phyloP scores from a whole-genome alignment of 1,284 basidiomycete species.

The Cerrena zonata region DNA sequence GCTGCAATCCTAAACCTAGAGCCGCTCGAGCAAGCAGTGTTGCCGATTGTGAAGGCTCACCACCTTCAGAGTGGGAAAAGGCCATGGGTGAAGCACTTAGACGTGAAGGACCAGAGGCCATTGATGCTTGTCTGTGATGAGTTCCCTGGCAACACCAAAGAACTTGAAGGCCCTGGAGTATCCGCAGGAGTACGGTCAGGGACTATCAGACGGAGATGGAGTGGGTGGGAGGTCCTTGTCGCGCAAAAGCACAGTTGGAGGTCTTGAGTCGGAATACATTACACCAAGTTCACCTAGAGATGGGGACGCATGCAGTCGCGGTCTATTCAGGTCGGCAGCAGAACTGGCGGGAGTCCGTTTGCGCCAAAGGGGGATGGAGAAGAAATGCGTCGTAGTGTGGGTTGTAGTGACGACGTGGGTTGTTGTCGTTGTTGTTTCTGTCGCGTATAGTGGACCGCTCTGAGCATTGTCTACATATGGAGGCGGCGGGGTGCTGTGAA shows the following conservation, averaged over 20 bases:
- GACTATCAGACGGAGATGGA: constrained; percentile 32
- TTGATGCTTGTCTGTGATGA: no score
- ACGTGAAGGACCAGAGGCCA: no score
- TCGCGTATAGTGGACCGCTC: background rate
- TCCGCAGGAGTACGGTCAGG: background rate
- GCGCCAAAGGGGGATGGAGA: constrained; percentile 61
- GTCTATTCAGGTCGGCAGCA: constrained; percentile 13
- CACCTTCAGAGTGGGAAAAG: background rate
- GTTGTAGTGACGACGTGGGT: constrained; percentile 10
- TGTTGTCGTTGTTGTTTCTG: constrained; percentile 5
- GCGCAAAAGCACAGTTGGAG: constrained; percentile 28
- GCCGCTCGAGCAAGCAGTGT: constrained; percentile 51
- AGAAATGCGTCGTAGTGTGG: constrained; percentile 30
- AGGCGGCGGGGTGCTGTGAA: constrained; percentile 3
- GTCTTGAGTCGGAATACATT: constrained; percentile 13
- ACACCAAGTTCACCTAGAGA: constrained; percentile 27
- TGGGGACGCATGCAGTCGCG: constrained; percentile 23
- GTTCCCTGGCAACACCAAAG: no score
- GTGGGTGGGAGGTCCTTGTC: constrained; percentile 69
- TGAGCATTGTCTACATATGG: constrained; percentile 6
- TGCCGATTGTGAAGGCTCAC: constrained; percentile 25
- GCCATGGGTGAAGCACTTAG: no score
- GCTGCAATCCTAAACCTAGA: constrained; percentile 52
- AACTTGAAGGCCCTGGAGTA: background rate
- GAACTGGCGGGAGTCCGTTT: constrained; percentile 34